Base-by-base conservation (phyloP, 2,329 filamentous ascomycete genomes). In the Byssothecium circinans region DNA sequence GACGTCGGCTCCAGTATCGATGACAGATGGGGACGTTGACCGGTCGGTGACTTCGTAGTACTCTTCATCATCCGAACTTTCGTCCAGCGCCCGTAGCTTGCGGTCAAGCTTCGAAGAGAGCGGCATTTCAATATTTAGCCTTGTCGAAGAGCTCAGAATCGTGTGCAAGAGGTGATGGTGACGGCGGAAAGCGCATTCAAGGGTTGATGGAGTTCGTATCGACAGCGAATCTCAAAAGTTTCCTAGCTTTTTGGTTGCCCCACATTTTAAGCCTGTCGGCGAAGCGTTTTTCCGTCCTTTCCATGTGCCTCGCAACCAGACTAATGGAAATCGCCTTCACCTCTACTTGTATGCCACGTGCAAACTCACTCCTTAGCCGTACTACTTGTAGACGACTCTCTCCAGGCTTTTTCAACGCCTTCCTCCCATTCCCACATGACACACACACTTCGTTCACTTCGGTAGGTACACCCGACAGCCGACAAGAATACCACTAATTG, bases 41-140 rank as follows among this genome's bases (percentile, higher is more conserved):
- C 61, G 61, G 39, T 70, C 71, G 10, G 69, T 67, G 47, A 72
- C 70, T 45, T 72, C 70, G 41, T 70, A 72, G 50, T 71, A 70
- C 14, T 65, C 64, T 40, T 70, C 68, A 14, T 59, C 63, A 45
- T 69, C 70, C 11, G 68, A 68, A 18, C 65, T 67, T 19, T 69
- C 68, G 34, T 71, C 66, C 8, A 53, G 62, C 3, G 69, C 66
- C 7, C 65, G 63, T 37, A 73, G 53, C 41, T 62, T 69, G 49
- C 67, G 69, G 35, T 65, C 61, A 12, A 72, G 59, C 41, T 65
- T 72, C 15, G 57, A 58, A 15, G 67, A 63, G 15, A 73, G 66
- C 17, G 64, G 61, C 67, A 71, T 72, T 33, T 25, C 18, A 11
- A 18, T 19, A 12, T 18, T 12, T 36, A 27, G 36, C 27, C 32